phyloP scores from a whole-genome alignment of 1,284 basidiomycete genomes.

The Heterobasidion occidentale region DNA sequence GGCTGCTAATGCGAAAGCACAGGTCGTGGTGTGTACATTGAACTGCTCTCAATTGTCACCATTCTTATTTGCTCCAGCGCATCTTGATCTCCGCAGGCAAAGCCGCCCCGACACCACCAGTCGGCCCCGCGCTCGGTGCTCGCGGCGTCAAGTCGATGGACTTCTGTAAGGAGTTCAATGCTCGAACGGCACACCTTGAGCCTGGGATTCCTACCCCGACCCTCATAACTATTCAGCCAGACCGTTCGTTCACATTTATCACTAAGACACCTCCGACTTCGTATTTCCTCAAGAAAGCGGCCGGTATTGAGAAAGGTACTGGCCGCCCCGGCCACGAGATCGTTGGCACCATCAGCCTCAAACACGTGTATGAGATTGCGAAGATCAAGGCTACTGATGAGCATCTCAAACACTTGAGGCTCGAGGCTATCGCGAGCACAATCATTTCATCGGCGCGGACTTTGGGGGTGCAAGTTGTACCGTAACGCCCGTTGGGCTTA shows the following conservation, averaged over 20 bases:
- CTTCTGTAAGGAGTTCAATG: conserved; percentile 98
- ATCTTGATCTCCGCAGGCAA: conserved; percentile 91
- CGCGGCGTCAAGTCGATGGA: conserved; percentile 99
- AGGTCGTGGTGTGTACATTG: conserved; percentile 49
- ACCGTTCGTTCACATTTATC: conserved; percentile 91
- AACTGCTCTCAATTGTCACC: conserved; percentile 1
- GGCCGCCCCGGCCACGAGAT: conserved; percentile 72
- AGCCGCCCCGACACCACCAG: conserved; percentile 92
- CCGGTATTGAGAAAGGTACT: conserved; percentile 86
- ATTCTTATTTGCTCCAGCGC: conserved; percentile 41
- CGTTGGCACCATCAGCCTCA: conserved; percentile 82
- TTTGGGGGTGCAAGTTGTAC: conserved; percentile 82
- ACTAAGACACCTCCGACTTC: conserved; percentile 88
- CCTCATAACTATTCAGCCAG: conserved; percentile 87
- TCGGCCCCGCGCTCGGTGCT: conserved; percentile 96
- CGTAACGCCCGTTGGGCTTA: conserved; percentile 40
- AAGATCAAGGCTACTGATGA: conserved; percentile 93
- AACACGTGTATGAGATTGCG: conserved; percentile 98
- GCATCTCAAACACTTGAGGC: conserved; percentile 74
- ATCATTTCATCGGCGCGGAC: conserved; percentile 81
- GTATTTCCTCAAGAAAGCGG: conserved; percentile 91
- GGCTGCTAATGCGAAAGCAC: conserved; percentile 25
- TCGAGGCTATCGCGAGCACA: conserved; percentile 84
- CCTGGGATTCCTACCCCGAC: conserved; percentile 88
- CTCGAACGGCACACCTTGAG: conserved; percentile 82